Base-by-base conservation (phyloP, 2,329 filamentous ascomycete species). In the Cercospora canescens region DNA sequence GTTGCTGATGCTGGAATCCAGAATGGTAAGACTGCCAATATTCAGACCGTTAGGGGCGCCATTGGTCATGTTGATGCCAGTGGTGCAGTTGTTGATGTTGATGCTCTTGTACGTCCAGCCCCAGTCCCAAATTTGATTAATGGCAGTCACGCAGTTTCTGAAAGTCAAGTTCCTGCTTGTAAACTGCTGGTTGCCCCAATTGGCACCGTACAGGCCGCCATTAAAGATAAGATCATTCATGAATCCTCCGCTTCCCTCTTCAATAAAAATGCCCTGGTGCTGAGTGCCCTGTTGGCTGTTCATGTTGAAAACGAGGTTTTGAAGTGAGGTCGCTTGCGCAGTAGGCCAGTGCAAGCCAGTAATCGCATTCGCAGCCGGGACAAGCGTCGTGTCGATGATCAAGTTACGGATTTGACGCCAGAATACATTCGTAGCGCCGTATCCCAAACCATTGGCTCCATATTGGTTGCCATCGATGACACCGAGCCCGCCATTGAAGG, bases 361-460 rank as follows among this genome's bases (percentile, higher is more conserved):
- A 1, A 83, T 81, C 2, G 79, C 73, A 71, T 67, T 70, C 11
- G 66, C 68, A 16, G 83, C 75, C 26, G 83, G 80, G 0, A 88
- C 80, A 1, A 77, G 76, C 1, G 84, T 87, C 39, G 83, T 79
- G 72, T 91, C 89, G 41, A 91, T 80, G 63, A 88, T 80, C 57
- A 92, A 82, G 72, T 92, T 91, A 8, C 88, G 82, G 65, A 91
- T 83, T 69, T 88, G 86, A 52, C 88, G 82, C 73, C 83, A 88
- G 77, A 91, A 91, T 9, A 89, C 85, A 70, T 86, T 88, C 37
- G 86, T 87, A 3, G 86, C 79, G 9, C 73, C 73, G 71, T 73
- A 77, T 54, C 66, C 67, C 69, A 81, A 75, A 11, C 77, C 77
- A 64, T 76, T 74, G 6, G 69, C 73, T 72, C 83, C 75, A 71